These are phyloP conservation scores for Fraxinus xanthoxyloides DNA, from an alignment of 305 asterid genomes.

Conservation along the genomic window DNA sequence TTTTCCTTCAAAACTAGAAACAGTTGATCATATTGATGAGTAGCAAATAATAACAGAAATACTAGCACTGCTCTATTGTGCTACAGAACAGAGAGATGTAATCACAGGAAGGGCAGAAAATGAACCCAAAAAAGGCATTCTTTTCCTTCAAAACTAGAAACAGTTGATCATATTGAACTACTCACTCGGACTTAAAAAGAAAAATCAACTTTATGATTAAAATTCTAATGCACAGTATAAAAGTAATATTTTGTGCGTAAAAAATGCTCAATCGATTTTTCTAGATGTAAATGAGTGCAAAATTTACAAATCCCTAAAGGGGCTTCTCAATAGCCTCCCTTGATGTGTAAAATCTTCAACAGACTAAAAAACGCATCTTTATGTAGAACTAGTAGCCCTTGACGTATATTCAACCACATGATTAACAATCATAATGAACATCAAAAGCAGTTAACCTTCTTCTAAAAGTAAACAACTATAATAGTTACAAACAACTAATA, in stretches of 20 bases:
- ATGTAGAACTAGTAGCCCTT: neutral
- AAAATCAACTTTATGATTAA: neutral
- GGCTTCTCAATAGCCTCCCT: neutral
- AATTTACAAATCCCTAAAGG: neutral
- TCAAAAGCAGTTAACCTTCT: neutral
- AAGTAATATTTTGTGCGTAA: neutral
- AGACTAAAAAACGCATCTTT: neutral
- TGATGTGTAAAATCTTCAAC: neutral
- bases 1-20: neutral
- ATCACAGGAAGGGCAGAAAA: neutral
- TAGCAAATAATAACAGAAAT: neutral
- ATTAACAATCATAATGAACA: neutral
- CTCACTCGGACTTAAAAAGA: neutral
- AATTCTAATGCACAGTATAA: neutral
- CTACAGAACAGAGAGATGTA: neutral
- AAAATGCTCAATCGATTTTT: neutral
- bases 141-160: neutral
- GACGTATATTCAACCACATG: neutral
- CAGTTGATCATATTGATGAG: neutral
- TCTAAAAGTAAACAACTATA: neutral
- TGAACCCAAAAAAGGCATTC: neutral
- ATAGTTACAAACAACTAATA: neutral
- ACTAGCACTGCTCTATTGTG: neutral
- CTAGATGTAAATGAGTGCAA: neutral
- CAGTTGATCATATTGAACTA: neutral